Conservation (phyloP, 148 eudicot species). For the Oxyria digyna region DNA sequence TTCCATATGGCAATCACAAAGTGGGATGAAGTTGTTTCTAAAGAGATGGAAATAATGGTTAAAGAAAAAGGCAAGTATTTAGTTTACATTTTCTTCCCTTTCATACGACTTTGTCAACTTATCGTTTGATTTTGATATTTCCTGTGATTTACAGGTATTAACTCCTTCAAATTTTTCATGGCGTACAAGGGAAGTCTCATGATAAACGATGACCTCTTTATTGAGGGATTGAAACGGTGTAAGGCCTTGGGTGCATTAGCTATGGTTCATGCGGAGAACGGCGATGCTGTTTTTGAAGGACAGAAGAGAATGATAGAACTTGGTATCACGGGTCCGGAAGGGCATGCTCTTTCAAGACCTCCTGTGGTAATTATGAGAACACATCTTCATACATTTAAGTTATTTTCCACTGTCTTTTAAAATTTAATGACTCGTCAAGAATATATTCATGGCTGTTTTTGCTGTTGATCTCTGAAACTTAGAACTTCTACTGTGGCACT, state of each 20-base stretch:
- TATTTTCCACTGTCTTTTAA: background rate
- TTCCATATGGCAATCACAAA: slow-evolving; percentile 96
- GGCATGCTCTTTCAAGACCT: slow-evolving; percentile 96
- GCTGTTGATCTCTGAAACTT: background rate
- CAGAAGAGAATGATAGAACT: slow-evolving; percentile 94
- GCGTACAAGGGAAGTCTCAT: slow-evolving; percentile 90
- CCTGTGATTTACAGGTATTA: slow-evolving; percentile 44
- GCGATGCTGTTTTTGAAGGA: slow-evolving; percentile 99
- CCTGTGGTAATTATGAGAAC: slow-evolving; percentile 38
- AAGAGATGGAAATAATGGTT: slow-evolving; percentile 92
- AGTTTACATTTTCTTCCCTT: background rate
- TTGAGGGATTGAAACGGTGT: slow-evolving; percentile 90
- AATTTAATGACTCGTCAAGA: background rate
- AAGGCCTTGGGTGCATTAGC: slow-evolving; percentile 93
- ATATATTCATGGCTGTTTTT: background rate
- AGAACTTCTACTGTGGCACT: background rate
- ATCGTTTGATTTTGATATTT: slow-evolving; percentile 4
- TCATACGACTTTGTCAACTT: background rate
- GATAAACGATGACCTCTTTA: slow-evolving; percentile 72
- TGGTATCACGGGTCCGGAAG: slow-evolving; percentile 99
- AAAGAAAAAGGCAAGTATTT: slow-evolving; percentile 64
- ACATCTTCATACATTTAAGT: background rate
- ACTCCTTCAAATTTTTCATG: slow-evolving; percentile 96
- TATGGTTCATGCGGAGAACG: slow-evolving; percentile 98
- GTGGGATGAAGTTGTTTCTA: slow-evolving; percentile 79